Evolutionary conservation across 2,329 filamentous ascomycete species (phyloP).

Genomic region (Ceratocystis destructans): DNA sequence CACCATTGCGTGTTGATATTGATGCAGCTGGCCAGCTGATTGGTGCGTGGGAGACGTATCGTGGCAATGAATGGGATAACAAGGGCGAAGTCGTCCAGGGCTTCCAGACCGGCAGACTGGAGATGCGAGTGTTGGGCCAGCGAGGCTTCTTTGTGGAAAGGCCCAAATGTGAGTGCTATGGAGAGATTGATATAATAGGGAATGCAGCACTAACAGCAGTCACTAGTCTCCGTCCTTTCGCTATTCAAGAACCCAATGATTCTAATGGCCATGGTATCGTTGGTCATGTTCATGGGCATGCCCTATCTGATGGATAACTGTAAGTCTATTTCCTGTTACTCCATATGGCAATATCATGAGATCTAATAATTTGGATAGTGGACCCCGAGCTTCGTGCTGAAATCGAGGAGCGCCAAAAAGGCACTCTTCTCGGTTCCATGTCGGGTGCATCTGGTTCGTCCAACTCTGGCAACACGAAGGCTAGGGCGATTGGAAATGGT

Average conservation of each 20-base stretch:
- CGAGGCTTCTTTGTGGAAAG: constrained; percentile 71
- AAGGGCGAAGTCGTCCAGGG: constrained; percentile 50
- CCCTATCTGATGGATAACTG: constrained; percentile 92
- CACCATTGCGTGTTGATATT: constrained; percentile 69
- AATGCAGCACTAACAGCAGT: background rate
- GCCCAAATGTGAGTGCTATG: constrained; percentile 50
- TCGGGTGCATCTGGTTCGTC: constrained; percentile 32
- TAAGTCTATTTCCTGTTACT: constrained; percentile 35
- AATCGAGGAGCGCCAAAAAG: constrained; percentile 80
- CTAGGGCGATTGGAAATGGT: constrained; percentile 25
- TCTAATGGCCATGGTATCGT: constrained; percentile 69
- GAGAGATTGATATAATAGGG: background rate
- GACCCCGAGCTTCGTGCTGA: constrained; percentile 91
- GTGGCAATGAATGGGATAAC: constrained; percentile 83
- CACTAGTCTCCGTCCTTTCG: constrained; percentile 58
- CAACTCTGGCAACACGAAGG: constrained; percentile 41
- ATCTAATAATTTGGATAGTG: constrained; percentile 44
- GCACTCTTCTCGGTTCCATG: constrained; percentile 52
- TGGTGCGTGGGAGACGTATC: constrained; percentile 67
- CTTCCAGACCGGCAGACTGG: constrained; percentile 34
- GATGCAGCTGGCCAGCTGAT: constrained; percentile 62
- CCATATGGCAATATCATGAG: background rate
- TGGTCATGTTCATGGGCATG: constrained; percentile 80
- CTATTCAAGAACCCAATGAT: constrained; percentile 96
- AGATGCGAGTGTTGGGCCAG: constrained; percentile 44